Conservation (phyloP, 768 basidiomycete genomes). For the Hortiboletus flavorubellus region DNA sequence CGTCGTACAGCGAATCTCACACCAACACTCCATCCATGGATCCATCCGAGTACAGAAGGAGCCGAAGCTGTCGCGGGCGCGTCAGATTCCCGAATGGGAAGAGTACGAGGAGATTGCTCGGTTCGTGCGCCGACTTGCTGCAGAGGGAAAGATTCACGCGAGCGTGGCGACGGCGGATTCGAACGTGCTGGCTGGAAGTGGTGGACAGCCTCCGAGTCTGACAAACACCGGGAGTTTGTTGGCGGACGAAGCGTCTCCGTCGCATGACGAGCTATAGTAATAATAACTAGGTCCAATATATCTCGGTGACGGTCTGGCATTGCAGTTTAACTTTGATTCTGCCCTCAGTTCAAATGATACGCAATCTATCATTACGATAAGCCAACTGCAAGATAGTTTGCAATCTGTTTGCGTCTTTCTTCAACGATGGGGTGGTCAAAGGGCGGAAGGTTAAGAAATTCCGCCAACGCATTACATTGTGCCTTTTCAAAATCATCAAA, state of each 20-base stretch:
- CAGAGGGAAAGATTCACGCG: conserved; percentile 66
- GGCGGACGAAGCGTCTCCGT: background rate
- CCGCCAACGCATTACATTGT: too few species aligned
- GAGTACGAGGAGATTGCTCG: conserved; percentile 84
- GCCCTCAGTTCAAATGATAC: too few species aligned
- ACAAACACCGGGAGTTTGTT: background rate
- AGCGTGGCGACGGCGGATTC: conserved; percentile 66
- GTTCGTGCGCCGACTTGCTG: conserved; percentile 71
- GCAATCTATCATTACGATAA: too few species aligned
- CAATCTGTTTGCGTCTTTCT: too few species aligned
- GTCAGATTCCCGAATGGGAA: conserved; percentile 98
- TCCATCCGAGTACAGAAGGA: conserved; percentile 68
- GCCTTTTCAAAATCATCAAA: too few species aligned
- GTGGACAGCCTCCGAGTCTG: conserved; percentile 24
- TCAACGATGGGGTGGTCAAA: too few species aligned
- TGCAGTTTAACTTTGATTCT: too few species aligned
- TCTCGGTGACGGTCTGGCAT: too few species aligned
- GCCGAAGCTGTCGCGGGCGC: conserved; percentile 88
- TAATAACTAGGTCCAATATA: too few species aligned
- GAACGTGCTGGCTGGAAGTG: conserved; percentile 58
- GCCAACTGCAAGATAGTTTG: too few species aligned
- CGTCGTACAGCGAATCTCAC: conserved; percentile 21
- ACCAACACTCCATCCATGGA: background rate
- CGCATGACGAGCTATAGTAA: conserved; percentile 22
- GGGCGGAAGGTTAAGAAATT: too few species aligned